Evolutionary conservation across 768 basidiomycete genomes (phyloP).

Genomic region (Lactarius deliciosus): DNA sequence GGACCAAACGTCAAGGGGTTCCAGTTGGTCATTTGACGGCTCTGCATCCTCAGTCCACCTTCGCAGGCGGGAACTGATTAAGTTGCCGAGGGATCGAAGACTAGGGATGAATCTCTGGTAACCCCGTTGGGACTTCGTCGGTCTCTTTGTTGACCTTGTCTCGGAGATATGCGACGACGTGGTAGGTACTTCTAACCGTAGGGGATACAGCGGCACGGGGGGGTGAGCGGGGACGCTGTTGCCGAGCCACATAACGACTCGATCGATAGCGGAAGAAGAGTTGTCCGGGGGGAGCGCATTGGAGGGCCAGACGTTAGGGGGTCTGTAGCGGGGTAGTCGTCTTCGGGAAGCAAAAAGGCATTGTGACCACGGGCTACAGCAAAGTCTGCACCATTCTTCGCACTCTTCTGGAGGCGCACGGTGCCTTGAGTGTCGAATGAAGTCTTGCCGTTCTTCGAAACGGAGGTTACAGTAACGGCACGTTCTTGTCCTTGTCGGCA

Average conservation of each 20-base stretch:
- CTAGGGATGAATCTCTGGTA: background rate
- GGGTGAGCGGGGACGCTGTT: background rate
- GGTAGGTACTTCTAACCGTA: background rate
- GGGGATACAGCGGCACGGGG: fast-evolving
- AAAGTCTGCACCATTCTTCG: background rate
- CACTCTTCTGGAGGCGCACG: background rate
- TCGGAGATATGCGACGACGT: background rate
- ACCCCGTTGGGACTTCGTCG: background rate
- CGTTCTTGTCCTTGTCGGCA: background rate
- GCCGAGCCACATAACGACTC: no score
- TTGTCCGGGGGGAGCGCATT: no score
- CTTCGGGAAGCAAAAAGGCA: background rate
- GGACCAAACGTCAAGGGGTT: background rate
- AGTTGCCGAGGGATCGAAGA: background rate
- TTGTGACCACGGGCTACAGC: background rate
- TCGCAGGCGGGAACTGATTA: background rate
- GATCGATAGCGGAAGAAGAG: no score
- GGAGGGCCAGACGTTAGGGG: background rate
- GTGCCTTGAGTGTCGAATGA: background rate
- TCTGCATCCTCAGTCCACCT: background rate
- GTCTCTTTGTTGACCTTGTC: background rate
- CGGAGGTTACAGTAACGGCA: background rate
- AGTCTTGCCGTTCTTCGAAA: background rate
- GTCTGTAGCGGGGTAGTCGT: background rate
- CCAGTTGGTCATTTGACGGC: background rate